Base-by-base conservation (phyloP, 225 moss, liverwort and hornwort genomes). In the Physcomitrium patens region DNA sequence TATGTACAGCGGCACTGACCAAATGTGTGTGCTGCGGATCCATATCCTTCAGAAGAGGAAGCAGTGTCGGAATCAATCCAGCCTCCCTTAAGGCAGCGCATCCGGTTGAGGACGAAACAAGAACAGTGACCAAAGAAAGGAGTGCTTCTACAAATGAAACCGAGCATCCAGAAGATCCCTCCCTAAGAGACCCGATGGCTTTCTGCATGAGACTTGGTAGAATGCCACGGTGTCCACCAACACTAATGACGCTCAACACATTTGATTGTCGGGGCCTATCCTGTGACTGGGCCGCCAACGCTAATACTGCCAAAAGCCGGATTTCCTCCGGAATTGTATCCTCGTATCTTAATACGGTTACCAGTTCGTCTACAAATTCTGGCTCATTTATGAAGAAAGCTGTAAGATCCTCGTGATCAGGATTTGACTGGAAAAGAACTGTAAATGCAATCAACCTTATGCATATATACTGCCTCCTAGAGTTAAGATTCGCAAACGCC, bases 381-480 rank as follows among this genome's bases (percentile, higher is more conserved):
- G 96, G 96, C 79, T 97, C 96, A 73, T 94, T 97, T 44, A 90
- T 86, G 61, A 97, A 97, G 79, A 94, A 97, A 17, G 96, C 91
- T 20, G 94, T 85, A 50, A 97, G 81, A 76, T 94, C 94, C 72
- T 97, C 96, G 72, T 92, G 92, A 76, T 97, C 96, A 58, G 96
- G 96, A 75, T 90, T 97, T 43, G 96, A 97, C 84, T 99, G 97
- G 70, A 99, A 83, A 80, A 99, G 89, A 27, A 83, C 91, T 55
- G 96, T 96, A 63, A 94, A 96, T 28, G 96, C 92, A 69, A 96
- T 92, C 43, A 96, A 89, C 65, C 97, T 93, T 26, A 99, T 89
- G 49, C 95, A 85, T 67, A 95, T 93, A 69, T 85, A 91, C 50
- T 84, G 87, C 79, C 97, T 91, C 75, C 97, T 87, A 24, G 60